Evolutionary conservation across 108 stramenopile genomes (phyloP).

Genomic region (Pseudonitzschia delicatissima): DNA sequence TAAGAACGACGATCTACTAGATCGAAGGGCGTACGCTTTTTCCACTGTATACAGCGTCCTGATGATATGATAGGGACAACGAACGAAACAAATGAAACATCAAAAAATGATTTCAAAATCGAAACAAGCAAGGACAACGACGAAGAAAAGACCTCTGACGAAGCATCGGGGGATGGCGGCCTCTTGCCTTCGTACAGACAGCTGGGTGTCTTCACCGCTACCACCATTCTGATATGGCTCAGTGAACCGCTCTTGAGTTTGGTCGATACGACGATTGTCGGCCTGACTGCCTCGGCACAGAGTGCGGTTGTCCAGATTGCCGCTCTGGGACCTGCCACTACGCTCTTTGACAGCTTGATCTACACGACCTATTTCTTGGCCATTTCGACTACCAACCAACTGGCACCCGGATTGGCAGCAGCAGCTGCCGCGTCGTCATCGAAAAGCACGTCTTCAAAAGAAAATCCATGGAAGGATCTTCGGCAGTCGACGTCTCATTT

Average conservation of each 20-base stretch:
- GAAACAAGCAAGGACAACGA: neutral
- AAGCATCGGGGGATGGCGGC: neutral
- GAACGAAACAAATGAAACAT: too few relatives aligned
- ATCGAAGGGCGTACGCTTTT: too few relatives aligned
- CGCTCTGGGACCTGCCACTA: constrained; percentile 92
- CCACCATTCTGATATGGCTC: constrained; percentile 86
- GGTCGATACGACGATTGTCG: constrained; percentile 91
- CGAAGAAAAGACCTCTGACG: neutral
- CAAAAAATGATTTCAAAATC: neutral
- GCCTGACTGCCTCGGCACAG: constrained; percentile 36
- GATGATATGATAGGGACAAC: too few relatives aligned
- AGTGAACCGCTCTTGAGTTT: constrained; percentile 89
- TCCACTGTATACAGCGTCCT: too few relatives aligned
- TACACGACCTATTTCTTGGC: constrained; percentile 87
- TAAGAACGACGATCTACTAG: too few relatives aligned
- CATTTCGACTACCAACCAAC: constrained; percentile 90
- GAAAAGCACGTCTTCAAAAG: neutral
- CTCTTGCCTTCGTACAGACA: constrained; percentile 56
- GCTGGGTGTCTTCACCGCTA: constrained; percentile 57
- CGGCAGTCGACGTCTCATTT: constrained; percentile 58
- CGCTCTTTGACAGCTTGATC: constrained; percentile 76
- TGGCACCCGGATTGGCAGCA: constrained; percentile 73
- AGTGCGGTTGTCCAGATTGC: constrained; percentile 74
- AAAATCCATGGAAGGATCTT: constrained; percentile 24
- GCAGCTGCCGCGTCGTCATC: constrained; percentile 15